These are phyloP conservation scores for Pharnaceum exiguum DNA, from an alignment of 148 eudicot species.

Conservation along the genomic window DNA sequence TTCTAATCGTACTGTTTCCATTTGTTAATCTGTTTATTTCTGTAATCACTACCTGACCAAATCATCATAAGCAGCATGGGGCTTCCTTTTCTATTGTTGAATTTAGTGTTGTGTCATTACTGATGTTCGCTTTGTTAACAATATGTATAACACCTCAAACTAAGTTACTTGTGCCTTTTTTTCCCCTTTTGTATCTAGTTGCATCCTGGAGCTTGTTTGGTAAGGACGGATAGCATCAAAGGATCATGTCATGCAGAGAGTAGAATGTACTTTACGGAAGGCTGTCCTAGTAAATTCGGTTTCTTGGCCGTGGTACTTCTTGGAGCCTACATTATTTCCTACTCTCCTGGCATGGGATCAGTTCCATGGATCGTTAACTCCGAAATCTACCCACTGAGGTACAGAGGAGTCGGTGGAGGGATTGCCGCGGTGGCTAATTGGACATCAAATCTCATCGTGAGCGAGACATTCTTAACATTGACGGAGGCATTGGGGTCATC, in stretches of 20 bases:
- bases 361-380: slow-evolving; percentile 90
- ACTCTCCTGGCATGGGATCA: slow-evolving; percentile 87
- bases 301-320: slow-evolving; percentile 51
- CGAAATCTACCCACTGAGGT: slow-evolving; percentile 68
- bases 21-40: no score
- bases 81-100: no score
- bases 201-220: slow-evolving; percentile 66
- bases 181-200: slow-evolving; percentile 26
- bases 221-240: slow-evolving; percentile 27
- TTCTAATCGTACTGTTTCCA: no score
- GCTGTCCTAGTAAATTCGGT: slow-evolving; percentile 80
- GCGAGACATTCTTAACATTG: slow-evolving; percentile 67
- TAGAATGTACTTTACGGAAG: slow-evolving; percentile 64
- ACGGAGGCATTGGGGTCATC: slow-evolving; percentile 61
- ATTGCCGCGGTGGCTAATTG: slow-evolving; percentile 76
- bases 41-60: no score
- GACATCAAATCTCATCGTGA: slow-evolving; percentile 65
- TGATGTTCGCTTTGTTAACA: no score
- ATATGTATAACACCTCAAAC: background rate
- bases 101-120: no score
- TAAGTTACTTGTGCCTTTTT: background rate
- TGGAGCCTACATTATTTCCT: slow-evolving; percentile 61
- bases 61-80: no score
- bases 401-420: slow-evolving; percentile 78
- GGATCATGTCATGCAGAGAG: slow-evolving; percentile 36